phyloP scores from a whole-genome alignment of 2,329 filamentous ascomycete species.

The Cercospora nicotianae region DNA sequence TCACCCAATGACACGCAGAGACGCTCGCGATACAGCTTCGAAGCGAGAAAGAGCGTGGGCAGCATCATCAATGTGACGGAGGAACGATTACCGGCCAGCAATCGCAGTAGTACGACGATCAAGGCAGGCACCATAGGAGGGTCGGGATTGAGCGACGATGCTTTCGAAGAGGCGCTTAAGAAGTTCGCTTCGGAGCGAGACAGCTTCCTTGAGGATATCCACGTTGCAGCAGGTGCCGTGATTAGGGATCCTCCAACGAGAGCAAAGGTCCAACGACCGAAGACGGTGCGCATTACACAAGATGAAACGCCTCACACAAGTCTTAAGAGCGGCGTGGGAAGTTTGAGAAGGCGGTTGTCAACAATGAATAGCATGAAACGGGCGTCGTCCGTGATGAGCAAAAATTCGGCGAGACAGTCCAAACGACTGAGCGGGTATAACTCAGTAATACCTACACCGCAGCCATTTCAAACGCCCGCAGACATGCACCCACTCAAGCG shows the following conservation, averaged over 20 bases:
- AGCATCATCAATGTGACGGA: conserved; percentile 49
- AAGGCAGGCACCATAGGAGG: conserved; percentile 47
- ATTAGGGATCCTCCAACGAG: conserved; percentile 41
- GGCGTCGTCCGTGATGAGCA: conserved; percentile 68
- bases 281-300: conserved; percentile 79
- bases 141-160: conserved; percentile 55
- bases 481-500: conserved; percentile 95
- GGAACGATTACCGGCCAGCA: conserved; percentile 56
- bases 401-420: conserved; percentile 74
- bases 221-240: conserved; percentile 80
- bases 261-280: conserved; percentile 64
- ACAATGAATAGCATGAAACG: conserved; percentile 96
- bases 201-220: conserved; percentile 87
- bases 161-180: conserved; percentile 88
- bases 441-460: conserved; percentile 90
- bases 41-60: conserved; percentile 53
- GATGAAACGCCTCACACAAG: conserved; percentile 54
- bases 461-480: conserved; percentile 83
- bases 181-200: conserved; percentile 97
- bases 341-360: conserved; percentile 87
- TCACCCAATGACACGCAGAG: conserved; percentile 43
- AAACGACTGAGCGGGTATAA: conserved; percentile 96
- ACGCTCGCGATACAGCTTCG: conserved; percentile 48
- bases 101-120: conserved; percentile 65
- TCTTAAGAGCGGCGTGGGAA: conserved; percentile 68